phyloP scores from a whole-genome alignment of 164 flowering plant species.

The Aristolochia contorta region DNA sequence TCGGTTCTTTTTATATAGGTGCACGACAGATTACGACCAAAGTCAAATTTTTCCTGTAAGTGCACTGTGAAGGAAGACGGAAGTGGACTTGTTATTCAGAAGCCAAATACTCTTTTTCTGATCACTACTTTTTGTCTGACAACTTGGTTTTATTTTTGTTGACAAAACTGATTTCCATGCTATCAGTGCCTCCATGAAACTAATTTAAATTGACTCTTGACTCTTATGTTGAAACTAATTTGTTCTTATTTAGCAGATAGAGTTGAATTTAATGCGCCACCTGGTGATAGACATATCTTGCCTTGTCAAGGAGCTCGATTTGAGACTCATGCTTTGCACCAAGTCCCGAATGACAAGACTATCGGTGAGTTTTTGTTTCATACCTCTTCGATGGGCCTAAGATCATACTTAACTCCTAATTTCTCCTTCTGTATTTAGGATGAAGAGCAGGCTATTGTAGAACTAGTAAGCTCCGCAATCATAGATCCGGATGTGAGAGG shows the following conservation, averaged over 20 bases:
- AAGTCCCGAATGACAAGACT: constrained; percentile 24
- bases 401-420: not conserved
- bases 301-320: constrained; percentile 37
- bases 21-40: constrained; percentile 28
- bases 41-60: constrained; percentile 43
- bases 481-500: constrained; percentile 40
- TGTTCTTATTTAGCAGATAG: constrained; percentile 26
- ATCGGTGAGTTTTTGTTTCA: constrained; percentile 21
- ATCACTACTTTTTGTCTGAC: too few species aligned
- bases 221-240: not conserved
- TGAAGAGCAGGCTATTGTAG: constrained; percentile 22
- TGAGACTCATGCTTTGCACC: constrained; percentile 42
- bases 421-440: constrained; percentile 22
- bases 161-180: too few species aligned
- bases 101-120: constrained; percentile 21
- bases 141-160: too few species aligned
- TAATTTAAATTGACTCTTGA: not conserved
- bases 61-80: constrained; percentile 23
- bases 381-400: not conserved
- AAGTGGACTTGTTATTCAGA: constrained; percentile 32
- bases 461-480: constrained; percentile 34
- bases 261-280: constrained; percentile 40
- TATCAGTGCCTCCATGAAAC: too few species aligned
- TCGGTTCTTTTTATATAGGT: constrained; percentile 22
- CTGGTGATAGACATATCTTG: constrained; percentile 46